phyloP scores from a whole-genome alignment of 257 asterid genomes.

The Penstemon newberryi region DNA sequence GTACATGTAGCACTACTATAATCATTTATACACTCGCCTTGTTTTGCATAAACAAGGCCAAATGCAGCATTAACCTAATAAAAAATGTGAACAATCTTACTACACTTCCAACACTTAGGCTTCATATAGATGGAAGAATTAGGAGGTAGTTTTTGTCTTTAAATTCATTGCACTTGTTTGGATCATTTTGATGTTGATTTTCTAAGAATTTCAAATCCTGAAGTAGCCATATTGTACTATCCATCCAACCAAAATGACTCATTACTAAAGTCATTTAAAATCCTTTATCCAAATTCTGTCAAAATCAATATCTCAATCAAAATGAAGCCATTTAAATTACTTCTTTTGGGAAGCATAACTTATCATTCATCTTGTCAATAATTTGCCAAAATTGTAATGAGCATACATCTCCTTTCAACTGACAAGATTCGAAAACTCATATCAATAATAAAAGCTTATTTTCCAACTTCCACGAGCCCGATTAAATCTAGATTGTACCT shows the following conservation, averaged over 20 bases:
- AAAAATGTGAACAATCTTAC: not conserved
- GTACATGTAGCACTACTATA: slow-evolving; percentile 7
- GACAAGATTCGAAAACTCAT: not conserved
- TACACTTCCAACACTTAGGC: not conserved
- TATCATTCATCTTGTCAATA: not conserved
- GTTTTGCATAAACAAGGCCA: slow-evolving; percentile 9
- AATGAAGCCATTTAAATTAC: too few relatives aligned
- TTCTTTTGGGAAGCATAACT: not conserved
- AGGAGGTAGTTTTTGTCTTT: too few relatives aligned
- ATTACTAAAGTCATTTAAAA: too few relatives aligned
- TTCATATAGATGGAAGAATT: too few relatives aligned
- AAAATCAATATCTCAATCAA: too few relatives aligned
- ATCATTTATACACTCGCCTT: not conserved
- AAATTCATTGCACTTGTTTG: too few relatives aligned
- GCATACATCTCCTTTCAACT: not conserved
- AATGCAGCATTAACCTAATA: not conserved
- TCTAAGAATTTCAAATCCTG: too few relatives aligned
- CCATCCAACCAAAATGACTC: too few relatives aligned
- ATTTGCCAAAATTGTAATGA: not conserved
- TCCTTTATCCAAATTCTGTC: too few relatives aligned
- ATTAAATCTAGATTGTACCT: not conserved
- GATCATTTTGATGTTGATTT: too few relatives aligned
- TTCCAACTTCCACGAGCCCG: not conserved
- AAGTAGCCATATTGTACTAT: too few relatives aligned
- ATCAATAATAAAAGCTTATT: slow-evolving; percentile 2